These are phyloP conservation scores for Penicillium angulare DNA, from an alignment of 495 filamentous ascomycete species.

Conservation along the genomic window DNA sequence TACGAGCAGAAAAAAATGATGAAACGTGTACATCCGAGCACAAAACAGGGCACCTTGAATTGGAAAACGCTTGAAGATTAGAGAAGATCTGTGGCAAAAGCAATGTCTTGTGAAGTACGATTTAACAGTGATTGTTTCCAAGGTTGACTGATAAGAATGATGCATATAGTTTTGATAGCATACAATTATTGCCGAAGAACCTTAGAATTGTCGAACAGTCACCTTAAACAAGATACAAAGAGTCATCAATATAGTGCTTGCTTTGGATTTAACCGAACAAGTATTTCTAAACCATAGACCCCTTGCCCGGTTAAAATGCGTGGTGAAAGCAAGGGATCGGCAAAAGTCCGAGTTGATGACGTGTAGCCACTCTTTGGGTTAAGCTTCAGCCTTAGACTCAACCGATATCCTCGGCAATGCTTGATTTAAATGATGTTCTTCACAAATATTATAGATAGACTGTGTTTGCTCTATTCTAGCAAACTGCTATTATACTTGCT, in stretches of 20 bases:
- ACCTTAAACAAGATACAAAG: too few species aligned
- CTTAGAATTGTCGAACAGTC: too few species aligned
- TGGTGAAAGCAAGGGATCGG: neutral
- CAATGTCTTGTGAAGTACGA: too few species aligned
- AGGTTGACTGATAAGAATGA: neutral
- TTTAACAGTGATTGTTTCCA: neutral
- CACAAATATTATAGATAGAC: neutral
- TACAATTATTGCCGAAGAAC: too few species aligned
- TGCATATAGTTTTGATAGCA: too few species aligned
- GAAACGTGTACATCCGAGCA: neutral
- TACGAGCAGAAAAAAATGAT: neutral
- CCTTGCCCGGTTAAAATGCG: neutral
- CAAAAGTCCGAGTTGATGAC: neutral
- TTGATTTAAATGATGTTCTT: neutral
- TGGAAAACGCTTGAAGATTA: slow-evolving; percentile 3
- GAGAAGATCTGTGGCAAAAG: neutral
- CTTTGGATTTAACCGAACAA: neutral
- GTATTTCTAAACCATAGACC: neutral
- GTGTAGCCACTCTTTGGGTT: neutral
- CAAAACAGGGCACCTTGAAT: slow-evolving; percentile 1
- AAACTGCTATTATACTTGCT: neutral
- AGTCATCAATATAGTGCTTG: too few species aligned
- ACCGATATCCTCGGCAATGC: neutral
- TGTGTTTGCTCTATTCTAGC: neutral
- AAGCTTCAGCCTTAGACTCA: neutral